Evolutionary conservation across 805 yeast genomes (phyloP), one percentile per base, ranked within the genome.

Genomic region (Candida vaughaniae): DNA sequence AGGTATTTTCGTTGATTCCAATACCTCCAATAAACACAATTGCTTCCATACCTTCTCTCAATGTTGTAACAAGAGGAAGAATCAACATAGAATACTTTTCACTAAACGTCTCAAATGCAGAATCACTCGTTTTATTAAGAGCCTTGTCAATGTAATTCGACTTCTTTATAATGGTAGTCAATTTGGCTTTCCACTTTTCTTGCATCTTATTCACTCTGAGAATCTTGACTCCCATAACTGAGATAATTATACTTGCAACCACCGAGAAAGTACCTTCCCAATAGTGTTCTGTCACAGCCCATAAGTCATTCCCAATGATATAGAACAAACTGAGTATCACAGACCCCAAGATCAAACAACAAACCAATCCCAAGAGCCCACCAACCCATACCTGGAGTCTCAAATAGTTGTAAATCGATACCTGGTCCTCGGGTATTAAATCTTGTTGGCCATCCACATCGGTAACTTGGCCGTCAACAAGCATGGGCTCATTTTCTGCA

Each of bases 21-120:
- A 89, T 81, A 18, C 96, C 97, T 3, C 96, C 96, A 29, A 89
- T 73, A 51, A 89, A 89, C 2, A 89, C 93, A 25, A 89, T 89
- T 0, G 96, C 96, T 59, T 89, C 96, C 36, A 89, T 65, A 1
- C 96, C 95, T 60, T 89, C 96, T 55, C 96, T 75, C 33, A 89
- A 64, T 3, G 95, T 82, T 2, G 97, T 89, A 31, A 89, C 73
- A 51, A 89, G 81, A 1, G 97, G 96, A 27, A 88, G 62, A 23
- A 88, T 67, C 12, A 52, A 45, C 55, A 52, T 49, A 3, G 50
- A 40, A 29, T 51, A 52, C 41, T 64, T 65, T 43, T 62, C 63
- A 32, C 39, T 30, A 33, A 37, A 37, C 9, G 18, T 35, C 7
- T 22, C 35, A 10, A 45, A 26, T 31, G 29, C 32, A 22, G 39